Percentiles rank a stretch among this genome's conserved stretches.
phyloP scores from a whole-genome alignment of 169 alveolate genomes.

The Theileria sp. region DNA sequence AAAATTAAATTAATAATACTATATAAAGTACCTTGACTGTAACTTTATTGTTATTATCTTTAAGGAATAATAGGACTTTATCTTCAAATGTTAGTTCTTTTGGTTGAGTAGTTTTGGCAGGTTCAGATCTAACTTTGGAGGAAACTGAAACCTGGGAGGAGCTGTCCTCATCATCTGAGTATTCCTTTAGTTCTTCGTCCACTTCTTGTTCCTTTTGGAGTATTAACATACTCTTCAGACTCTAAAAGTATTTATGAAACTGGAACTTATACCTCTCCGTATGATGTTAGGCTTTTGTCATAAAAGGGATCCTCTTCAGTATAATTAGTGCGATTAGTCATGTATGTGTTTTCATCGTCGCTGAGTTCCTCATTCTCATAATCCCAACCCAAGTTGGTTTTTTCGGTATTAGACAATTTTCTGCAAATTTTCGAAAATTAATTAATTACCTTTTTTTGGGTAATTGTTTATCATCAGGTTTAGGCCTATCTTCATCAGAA shows the following conservation, averaged over 20 bases:
- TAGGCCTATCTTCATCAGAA: slow-evolving; percentile 18
- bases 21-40: slow-evolving; percentile 47
- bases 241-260: neutral
- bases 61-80: slow-evolving; percentile 27
- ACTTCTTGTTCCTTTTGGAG: slow-evolving; percentile 61
- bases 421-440: neutral
- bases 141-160: slow-evolving; percentile 52
- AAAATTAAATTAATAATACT: neutral
- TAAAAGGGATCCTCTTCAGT: slow-evolving; percentile 44
- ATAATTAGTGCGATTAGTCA: slow-evolving; percentile 15
- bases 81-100: slow-evolving; percentile 31
- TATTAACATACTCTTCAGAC: slow-evolving; percentile 41
- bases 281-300: slow-evolving; percentile 33
- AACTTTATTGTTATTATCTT: slow-evolving; percentile 54
- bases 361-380: slow-evolving; percentile 56
- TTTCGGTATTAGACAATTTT: neutral
- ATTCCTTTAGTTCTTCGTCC: slow-evolving; percentile 60
- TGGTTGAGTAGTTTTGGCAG: slow-evolving; percentile 17
- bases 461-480: neutral
- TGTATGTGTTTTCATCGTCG: slow-evolving; percentile 56
- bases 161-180: slow-evolving; percentile 58
- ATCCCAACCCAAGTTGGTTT: slow-evolving; percentile 48
- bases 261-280: slow-evolving; percentile 45
- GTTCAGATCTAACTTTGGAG: slow-evolving; percentile 29
- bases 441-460: neutral